Conservation (phyloP, 2,329 filamentous ascomycete genomes). For the Verticillium tricorpus region DNA sequence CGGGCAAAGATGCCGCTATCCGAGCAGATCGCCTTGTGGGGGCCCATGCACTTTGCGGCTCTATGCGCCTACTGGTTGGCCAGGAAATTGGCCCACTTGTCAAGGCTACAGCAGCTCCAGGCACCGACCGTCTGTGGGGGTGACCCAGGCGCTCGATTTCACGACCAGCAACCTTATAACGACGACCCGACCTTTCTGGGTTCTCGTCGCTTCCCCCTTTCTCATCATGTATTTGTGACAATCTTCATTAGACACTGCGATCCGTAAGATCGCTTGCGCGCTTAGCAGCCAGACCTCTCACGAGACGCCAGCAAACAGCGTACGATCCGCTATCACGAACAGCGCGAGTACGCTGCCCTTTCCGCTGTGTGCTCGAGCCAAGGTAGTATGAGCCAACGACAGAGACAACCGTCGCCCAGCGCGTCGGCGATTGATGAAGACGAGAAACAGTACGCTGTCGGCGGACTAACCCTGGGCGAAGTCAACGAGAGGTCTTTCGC, state of each 20-base stretch:
- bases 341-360: background rate
- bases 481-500: conserved; percentile 37
- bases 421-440: conserved; percentile 45
- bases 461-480: conserved; percentile 34
- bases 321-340: background rate
- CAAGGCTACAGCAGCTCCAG: background rate
- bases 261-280: background rate
- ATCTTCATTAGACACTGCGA: background rate
- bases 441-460: conserved; percentile 42
- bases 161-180: background rate
- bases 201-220: background rate
- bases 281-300: too few relatives aligned
- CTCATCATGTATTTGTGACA: background rate
- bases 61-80: background rate
- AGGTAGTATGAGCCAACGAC: conserved; percentile 25
- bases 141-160: background rate
- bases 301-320: too few relatives aligned
- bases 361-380: background rate
- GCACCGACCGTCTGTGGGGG: background rate
- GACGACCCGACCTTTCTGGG: background rate
- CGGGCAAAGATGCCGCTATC: background rate
- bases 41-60: background rate
- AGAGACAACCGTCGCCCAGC: conserved; percentile 23
- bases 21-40: background rate
- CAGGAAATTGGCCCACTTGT: background rate